phyloP scores from a whole-genome alignment of 352 stramenopile genomes.

The Pythium oligandrum region DNA sequence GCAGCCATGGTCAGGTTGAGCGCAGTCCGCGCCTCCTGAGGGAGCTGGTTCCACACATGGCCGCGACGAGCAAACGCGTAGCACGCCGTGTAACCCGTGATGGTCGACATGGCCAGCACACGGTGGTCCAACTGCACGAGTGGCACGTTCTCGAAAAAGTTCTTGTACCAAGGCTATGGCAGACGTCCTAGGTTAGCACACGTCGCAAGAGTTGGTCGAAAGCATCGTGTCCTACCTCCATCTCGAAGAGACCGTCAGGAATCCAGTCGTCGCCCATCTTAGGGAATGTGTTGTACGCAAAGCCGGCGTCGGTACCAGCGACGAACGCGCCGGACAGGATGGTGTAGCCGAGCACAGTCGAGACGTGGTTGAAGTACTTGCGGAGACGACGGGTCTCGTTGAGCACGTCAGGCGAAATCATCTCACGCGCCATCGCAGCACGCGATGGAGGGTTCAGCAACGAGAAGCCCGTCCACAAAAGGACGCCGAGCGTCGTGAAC shows the following conservation, averaged over 20 bases:
- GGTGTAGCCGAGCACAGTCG: constrained; percentile 71
- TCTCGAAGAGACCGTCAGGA: constrained; percentile 89
- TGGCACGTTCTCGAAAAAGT: constrained; percentile 98
- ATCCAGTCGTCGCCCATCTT: constrained; percentile 96
- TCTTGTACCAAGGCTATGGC: constrained; percentile 81
- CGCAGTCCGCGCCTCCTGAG: constrained; percentile 63
- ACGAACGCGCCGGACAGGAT: constrained; percentile 93
- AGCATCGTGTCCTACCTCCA: constrained; percentile 33
- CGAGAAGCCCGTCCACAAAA: constrained; percentile 94
- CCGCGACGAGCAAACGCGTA: constrained; percentile 64
- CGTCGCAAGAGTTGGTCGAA: neutral
- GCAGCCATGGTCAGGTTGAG: constrained; percentile 78
- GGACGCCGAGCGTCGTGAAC: constrained; percentile 94
- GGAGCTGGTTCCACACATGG: constrained; percentile 85
- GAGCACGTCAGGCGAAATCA: constrained; percentile 75
- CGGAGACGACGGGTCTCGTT: constrained; percentile 59
- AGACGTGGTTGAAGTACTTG: constrained; percentile 54
- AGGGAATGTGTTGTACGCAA: constrained; percentile 98
- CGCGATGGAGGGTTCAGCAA: constrained; percentile 77
- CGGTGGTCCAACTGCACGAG: constrained; percentile 99
- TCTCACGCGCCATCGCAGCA: constrained; percentile 56
- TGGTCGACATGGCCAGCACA: constrained; percentile 91
- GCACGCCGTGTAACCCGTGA: constrained; percentile 57
- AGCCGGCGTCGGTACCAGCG: constrained; percentile 97
- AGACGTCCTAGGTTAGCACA: neutral